Conservation (phyloP, 768 basidiomycete species). For the Hortiboletus flavorubellus region DNA sequence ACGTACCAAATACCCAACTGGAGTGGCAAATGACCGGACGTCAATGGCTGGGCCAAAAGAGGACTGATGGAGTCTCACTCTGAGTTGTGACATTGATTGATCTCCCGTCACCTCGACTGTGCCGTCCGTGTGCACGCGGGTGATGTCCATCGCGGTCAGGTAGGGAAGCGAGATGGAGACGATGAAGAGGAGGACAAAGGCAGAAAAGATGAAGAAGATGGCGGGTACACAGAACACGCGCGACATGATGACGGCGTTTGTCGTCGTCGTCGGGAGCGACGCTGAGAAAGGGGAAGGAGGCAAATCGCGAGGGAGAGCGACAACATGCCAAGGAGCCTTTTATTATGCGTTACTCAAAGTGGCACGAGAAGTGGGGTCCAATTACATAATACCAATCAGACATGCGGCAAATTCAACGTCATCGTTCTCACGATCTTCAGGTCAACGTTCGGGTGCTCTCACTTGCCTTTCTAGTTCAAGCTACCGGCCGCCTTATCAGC, state of each 20-base stretch:
- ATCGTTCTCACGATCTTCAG: too few relatives aligned
- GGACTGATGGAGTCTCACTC: slow-evolving; percentile 40
- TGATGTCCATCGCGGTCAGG: slow-evolving; percentile 64
- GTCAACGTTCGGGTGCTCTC: too few relatives aligned
- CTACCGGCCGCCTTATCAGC: too few relatives aligned
- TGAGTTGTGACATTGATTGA: slow-evolving; percentile 41
- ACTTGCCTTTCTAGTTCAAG: too few relatives aligned
- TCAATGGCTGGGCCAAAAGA: not conserved
- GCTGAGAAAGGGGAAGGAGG: slow-evolving; percentile 5
- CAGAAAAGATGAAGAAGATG: slow-evolving; percentile 51
- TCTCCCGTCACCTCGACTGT: slow-evolving; percentile 22
- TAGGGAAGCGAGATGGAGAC: slow-evolving; percentile 70
- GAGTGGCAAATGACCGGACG: not conserved
- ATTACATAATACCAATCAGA: too few relatives aligned
- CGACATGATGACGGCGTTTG: slow-evolving; percentile 29
- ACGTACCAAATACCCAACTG: slow-evolving; percentile 71
- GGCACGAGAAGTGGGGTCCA: not conserved
- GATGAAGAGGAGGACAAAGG: slow-evolving; percentile 64
- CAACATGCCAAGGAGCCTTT: slow-evolving; percentile 9
- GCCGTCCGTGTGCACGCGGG: slow-evolving; percentile 49
- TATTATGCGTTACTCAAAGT: slow-evolving; percentile 13
- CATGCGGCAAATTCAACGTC: too few relatives aligned
- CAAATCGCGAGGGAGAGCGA: not conserved
- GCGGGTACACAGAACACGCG: slow-evolving; percentile 62
- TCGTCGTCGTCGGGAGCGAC: not conserved